Base-by-base conservation (phyloP, 2,329 filamentous ascomycete genomes). In the Ascochyta rabiei region DNA sequence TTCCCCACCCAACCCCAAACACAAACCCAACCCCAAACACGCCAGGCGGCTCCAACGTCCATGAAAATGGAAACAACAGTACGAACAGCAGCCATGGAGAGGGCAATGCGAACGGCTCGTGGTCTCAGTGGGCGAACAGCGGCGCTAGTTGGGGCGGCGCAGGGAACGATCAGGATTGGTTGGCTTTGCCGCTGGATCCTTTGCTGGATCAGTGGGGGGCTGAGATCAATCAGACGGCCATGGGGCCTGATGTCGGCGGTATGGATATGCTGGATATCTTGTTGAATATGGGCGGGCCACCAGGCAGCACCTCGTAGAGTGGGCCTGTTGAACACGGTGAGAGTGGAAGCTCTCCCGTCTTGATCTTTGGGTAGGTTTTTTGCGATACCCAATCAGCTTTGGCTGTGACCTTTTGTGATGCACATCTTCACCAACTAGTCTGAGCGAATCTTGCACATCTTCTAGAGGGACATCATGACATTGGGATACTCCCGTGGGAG, bases 211-310 rank as follows among this genome's bases (percentile, higher is more conserved):
- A 81, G 59, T 81, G 82, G 64, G 82, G 82, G 12, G 80, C 82
- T 1, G 83, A 85, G 48, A 84, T 86, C 19, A 84, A 81, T 18
- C 76, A 79, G 64, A 81, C 79, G 26, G 78, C 79, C 38, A 82
- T 81, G 71, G 85, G 85, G 0, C 84, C 84, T n/a, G 84, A 91
- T 86, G 71, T 89, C 81, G 76, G 88, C 77, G 60, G 78, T 1
- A 74, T 78, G 61, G 80, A 82, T 62, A 78, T 81, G 77, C 64
- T 82, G 26, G 80, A 82, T 64, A 72, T 81, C 15, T 59, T 81
- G 56, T 63, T 80, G 33, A 75, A 74, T 45, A 74, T 74, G 68
- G 72, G 71, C 0, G 71, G 70, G 2, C 66, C 67, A 18, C 69
- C 69, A 1, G 67, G 67, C 6, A 63, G 53, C 35, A 60, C 59